Evolutionary conservation across 805 yeast genomes (phyloP).

Genomic region (Saccharomycopsis oosterbeekiorum): DNA sequence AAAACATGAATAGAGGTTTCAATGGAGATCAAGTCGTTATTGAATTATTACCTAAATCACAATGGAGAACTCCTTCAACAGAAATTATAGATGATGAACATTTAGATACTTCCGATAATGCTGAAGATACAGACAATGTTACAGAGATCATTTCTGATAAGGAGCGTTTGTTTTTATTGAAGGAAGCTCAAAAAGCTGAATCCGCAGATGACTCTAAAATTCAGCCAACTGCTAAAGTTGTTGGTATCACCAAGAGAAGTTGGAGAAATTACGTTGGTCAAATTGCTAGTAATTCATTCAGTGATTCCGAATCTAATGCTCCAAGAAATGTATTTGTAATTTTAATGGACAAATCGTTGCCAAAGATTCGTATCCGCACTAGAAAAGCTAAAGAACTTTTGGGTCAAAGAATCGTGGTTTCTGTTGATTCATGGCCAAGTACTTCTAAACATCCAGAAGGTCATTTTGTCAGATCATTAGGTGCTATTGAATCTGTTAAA

Average conservation of each 20-base stretch:
- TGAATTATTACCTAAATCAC: conserved; percentile 72
- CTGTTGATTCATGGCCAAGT: conserved; percentile 88
- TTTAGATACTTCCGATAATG: conserved; percentile 48
- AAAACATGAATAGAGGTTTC: conserved; percentile 80
- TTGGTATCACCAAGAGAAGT: conserved; percentile 77
- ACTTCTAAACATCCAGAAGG: conserved; percentile 85
- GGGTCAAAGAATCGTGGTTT: conserved; percentile 87
- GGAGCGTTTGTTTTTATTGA: conserved; percentile 63
- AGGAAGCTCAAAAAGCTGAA: conserved; percentile 64
- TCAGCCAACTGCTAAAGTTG: conserved; percentile 92
- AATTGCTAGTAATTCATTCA: conserved; percentile 67
- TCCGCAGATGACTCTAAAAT: conserved; percentile 36
- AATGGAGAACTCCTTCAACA: conserved; percentile 83
- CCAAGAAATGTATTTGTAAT: conserved; percentile 73
- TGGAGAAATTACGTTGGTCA: conserved; percentile 98
- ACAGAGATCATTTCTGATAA: conserved; percentile 48
- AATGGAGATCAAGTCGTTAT: conserved; percentile 88
- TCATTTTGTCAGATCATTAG: conserved; percentile 83
- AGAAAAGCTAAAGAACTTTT: conserved; percentile 72
- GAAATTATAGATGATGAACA: conserved; percentile 69
- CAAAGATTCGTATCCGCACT: conserved; percentile 78
- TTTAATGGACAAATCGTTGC: conserved; percentile 82
- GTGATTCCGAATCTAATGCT: conserved; percentile 47
- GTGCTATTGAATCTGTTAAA: conserved; percentile 81
- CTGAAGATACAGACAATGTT: conserved; percentile 41